Conservation (phyloP, 2,329 filamentous ascomycete species). For the Hymenoscyphus albidus region DNA sequence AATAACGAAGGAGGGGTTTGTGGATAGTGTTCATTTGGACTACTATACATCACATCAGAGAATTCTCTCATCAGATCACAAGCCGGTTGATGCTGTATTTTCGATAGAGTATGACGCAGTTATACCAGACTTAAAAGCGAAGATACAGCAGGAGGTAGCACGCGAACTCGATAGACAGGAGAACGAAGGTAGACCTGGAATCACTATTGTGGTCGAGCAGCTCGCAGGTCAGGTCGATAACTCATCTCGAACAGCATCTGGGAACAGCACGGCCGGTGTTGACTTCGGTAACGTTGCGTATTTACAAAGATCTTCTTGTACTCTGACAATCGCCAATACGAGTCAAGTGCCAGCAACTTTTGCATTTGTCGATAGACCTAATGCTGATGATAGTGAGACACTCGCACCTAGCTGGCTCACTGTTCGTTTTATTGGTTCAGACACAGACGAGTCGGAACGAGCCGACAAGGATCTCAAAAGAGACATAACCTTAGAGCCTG, state of each 20-base stretch:
- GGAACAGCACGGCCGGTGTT: constrained; percentile 50
- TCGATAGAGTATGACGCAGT: constrained; percentile 82
- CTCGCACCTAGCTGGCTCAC: constrained; percentile 64
- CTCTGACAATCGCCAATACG: constrained; percentile 87
- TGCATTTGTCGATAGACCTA: constrained; percentile 72
- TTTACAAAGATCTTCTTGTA: constrained; percentile 59
- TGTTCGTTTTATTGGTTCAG: constrained; percentile 57
- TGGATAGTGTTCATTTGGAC: constrained; percentile 53
- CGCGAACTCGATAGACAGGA: constrained; percentile 85
- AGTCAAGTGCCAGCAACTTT: constrained; percentile 77
- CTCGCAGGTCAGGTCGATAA: constrained; percentile 37
- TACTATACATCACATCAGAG: constrained; percentile 85
- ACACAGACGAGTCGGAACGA: constrained; percentile 35
- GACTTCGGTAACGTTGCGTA: constrained; percentile 76
- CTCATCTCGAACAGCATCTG: constrained; percentile 23
- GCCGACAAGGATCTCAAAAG: constrained; percentile 20
- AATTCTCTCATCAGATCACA: constrained; percentile 91
- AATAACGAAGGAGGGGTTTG: constrained; percentile 54
- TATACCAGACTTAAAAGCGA: constrained; percentile 77
- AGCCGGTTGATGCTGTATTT: constrained; percentile 82
- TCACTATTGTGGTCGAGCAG: constrained; percentile 77
- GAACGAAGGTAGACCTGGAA: constrained; percentile 79
- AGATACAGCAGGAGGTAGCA: constrained; percentile 80
- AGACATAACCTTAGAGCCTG: constrained; percentile 69
- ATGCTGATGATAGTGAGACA: constrained; percentile 43